A percentile compares a stretch with the other conserved stretches of the same genome.
phyloP scores from a whole-genome alignment of 192 early-diverging fungal genomes.

The Coemansia sp. region DNA sequence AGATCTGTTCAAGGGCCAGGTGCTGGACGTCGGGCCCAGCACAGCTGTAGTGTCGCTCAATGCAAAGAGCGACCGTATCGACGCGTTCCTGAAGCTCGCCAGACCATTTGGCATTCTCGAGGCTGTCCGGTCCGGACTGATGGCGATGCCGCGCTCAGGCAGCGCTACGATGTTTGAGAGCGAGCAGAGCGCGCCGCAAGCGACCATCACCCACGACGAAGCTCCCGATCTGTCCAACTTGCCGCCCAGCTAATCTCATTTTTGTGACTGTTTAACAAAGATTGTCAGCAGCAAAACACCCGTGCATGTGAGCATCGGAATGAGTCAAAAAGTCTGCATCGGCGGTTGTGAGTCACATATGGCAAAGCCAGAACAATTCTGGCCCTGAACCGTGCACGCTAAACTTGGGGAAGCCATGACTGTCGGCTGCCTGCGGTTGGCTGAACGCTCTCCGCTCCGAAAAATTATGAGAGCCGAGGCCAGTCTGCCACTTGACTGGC shows the following conservation, averaged over 20 bases:
- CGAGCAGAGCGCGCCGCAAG: conserved; percentile 66
- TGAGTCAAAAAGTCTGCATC: not conserved
- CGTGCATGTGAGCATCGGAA: not conserved
- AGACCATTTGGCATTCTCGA: conserved; percentile 96
- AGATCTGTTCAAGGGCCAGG: conserved; percentile 78
- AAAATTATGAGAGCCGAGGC: too few relatives aligned
- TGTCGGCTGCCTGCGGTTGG: not conserved
- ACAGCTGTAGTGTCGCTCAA: conserved; percentile 83
- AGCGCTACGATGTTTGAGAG: conserved; percentile 73
- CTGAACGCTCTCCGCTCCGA: not conserved
- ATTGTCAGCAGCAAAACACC: too few relatives aligned
- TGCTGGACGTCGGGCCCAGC: conserved; percentile 87
- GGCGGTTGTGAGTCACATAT: too few relatives aligned
- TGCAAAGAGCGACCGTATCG: conserved; percentile 83
- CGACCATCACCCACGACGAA: conserved; percentile 60
- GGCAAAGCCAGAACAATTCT: too few relatives aligned
- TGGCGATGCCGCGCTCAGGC: conserved; percentile 95
- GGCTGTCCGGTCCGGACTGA: conserved; percentile 87
- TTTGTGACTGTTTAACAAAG: too few relatives aligned
- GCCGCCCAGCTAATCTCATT: conserved; percentile 76
- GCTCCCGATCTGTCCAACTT: conserved; percentile 74
- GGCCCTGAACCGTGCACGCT: too few relatives aligned
- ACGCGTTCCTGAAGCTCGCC: conserved; percentile 89
- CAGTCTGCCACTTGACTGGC: too few relatives aligned
- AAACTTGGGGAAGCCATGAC: too few relatives aligned